A percentile compares a stretch with the other conserved stretches of the same genome.
Conservation (phyloP, 2,329 filamentous ascomycete genomes). For the Calycina marina region DNA sequence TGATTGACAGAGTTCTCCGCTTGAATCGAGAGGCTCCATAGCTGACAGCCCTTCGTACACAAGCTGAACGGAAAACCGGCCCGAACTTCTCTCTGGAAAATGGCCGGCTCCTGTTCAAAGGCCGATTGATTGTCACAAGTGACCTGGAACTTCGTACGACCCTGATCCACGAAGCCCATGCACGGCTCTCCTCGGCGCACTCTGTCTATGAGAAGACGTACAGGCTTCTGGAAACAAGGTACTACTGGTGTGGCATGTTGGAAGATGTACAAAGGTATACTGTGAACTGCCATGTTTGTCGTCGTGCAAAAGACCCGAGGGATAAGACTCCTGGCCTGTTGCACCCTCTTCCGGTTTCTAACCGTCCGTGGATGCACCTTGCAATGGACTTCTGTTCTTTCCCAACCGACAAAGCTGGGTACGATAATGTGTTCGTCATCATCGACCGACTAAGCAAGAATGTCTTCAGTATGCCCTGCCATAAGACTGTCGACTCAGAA, state of each 20-base stretch:
- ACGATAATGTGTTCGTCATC: too few relatives aligned
- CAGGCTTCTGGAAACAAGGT: neutral
- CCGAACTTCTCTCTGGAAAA: neutral
- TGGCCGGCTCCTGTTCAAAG: neutral
- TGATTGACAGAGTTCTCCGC: too few relatives aligned
- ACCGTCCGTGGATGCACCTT: too few relatives aligned
- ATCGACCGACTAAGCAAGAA: neutral
- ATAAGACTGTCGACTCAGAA: too few relatives aligned
- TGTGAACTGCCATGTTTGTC: slow-evolving; percentile 1
- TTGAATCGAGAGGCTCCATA: too few relatives aligned
- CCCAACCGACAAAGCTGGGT: neutral
- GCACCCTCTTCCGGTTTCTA: too few relatives aligned
- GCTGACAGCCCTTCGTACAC: neutral
- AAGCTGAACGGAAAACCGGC: too few relatives aligned
- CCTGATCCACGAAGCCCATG: neutral
- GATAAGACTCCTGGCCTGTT: too few relatives aligned
- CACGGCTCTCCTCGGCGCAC: neutral
- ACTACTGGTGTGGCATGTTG: neutral
- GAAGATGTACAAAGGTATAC: too few relatives aligned
- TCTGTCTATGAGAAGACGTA: neutral
- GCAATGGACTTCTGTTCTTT: neutral
- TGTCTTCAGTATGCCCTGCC: too few relatives aligned
- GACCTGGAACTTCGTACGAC: neutral
- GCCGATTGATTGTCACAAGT: neutral
- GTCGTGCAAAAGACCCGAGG: too few relatives aligned